Conservation (phyloP, 1,284 basidiomycete genomes). For the Leccinum angustisporum region DNA sequence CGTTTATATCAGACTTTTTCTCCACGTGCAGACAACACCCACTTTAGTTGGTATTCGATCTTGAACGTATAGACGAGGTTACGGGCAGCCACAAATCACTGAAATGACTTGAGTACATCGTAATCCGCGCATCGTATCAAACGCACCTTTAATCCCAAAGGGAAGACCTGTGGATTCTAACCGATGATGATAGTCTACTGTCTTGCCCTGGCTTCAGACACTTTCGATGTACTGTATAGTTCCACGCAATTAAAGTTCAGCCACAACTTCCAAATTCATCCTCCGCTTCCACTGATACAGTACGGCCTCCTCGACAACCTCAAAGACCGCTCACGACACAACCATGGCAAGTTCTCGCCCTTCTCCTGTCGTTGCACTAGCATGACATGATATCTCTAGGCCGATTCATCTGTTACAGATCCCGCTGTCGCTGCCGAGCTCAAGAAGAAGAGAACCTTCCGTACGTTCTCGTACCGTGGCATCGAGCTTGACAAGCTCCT, state of each 20-base stretch:
- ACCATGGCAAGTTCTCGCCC: conserved; percentile 53
- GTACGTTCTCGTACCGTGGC: conserved; percentile 98
- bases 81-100: conserved; percentile 90
- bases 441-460: conserved; percentile 98
- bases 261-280: conserved; percentile 43
- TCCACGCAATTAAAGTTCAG: conserved; percentile 45
- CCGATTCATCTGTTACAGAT: conserved; percentile 81
- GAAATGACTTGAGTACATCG: conserved; percentile 11
- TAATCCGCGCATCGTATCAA: background rate
- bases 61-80: conserved; percentile 36
- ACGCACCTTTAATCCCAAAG: conserved; percentile 79
- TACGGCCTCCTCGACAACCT: conserved; percentile 25
- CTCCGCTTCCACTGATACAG: conserved; percentile 36
- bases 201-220: background rate
- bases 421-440: conserved; percentile 88
- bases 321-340: conserved; percentile 37
- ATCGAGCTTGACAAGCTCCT: conserved; percentile 96
- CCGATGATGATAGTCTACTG: conserved; percentile 44
- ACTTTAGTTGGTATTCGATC: conserved; percentile 43
- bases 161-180: conserved; percentile 92
- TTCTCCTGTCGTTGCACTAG: background rate
- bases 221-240: conserved; percentile 54
- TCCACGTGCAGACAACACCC: conserved; percentile 15
- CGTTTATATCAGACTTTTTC: conserved; percentile 1
- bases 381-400: conserved; percentile 43